A percentile compares a stretch with the other conserved stretches of the same genome.
Evolutionary conservation across 2,329 filamentous ascomycete species (phyloP).

Genomic region (Incumbomyces lentus): DNA sequence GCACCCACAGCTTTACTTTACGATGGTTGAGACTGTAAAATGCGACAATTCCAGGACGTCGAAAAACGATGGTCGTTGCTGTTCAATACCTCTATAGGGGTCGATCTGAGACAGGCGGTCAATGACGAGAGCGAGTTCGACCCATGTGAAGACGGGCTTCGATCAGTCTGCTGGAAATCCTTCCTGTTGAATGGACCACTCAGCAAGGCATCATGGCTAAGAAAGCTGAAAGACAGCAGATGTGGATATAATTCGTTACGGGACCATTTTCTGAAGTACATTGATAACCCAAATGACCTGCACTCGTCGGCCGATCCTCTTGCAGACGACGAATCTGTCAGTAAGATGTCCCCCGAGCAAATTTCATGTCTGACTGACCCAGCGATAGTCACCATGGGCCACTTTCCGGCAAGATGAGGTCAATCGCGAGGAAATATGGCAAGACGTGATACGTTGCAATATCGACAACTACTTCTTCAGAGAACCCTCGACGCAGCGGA

Average conservation of each 20-base stretch:
- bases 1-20: too few relatives aligned
- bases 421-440: conserved; percentile 76
- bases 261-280: conserved; percentile 67
- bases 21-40: conserved; percentile 24
- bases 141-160: conserved; percentile 60
- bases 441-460: conserved; percentile 84
- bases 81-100: conserved; percentile 45
- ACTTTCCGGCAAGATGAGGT: conserved; percentile 74
- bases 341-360: conserved; percentile 21
- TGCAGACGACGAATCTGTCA: conserved; percentile 65
- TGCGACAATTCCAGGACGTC: conserved; percentile 47
- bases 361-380: conserved; percentile 32
- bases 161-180: conserved; percentile 73
- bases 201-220: conserved; percentile 57
- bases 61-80: conserved; percentile 61
- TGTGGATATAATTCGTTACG: conserved; percentile 62
- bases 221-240: conserved; percentile 56
- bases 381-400: conserved; percentile 76
- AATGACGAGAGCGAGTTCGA: conserved; percentile 49
- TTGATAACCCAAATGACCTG: conserved; percentile 74
- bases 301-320: conserved; percentile 69
- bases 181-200: conserved; percentile 69
- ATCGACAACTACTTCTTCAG: conserved; percentile 89
- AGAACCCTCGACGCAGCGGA: conserved; percentile 62
- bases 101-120: conserved; percentile 55